Conservation (phyloP, 2,329 filamentous ascomycete species). For the Fonsecaea monophora region DNA sequence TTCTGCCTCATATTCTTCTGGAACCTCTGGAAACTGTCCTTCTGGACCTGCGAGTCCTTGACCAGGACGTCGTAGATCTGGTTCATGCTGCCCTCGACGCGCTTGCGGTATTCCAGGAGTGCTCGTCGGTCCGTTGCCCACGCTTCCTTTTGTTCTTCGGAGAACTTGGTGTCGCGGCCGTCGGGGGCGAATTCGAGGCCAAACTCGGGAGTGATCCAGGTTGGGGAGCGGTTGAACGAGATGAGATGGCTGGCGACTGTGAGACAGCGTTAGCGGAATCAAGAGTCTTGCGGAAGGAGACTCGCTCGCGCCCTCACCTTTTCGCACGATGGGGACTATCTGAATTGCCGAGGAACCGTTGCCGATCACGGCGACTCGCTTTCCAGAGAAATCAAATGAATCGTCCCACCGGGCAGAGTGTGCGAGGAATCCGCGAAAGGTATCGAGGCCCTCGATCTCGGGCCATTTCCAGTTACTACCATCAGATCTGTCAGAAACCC, state of each 20-base stretch:
- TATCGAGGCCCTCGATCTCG: no score
- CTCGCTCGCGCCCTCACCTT: no score
- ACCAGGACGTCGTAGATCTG: constrained; percentile 47
- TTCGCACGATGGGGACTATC: no score
- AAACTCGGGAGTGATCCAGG: constrained; percentile 39
- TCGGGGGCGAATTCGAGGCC: constrained; percentile 24
- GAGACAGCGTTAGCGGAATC: no score
- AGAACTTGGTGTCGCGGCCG: constrained; percentile 32
- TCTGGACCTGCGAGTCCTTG: constrained; percentile 54
- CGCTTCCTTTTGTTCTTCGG: constrained; percentile 31
- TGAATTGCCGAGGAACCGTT: no score
- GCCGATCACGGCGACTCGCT: no score
- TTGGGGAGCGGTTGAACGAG: constrained; percentile 38
- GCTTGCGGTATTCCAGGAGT: constrained; percentile 1
- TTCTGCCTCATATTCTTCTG: constrained; percentile 54
- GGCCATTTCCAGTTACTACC: no score
- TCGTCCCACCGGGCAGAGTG: no score
- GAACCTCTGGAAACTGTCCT: constrained; percentile 60
- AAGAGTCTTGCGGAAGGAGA: no score
- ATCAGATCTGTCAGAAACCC: no score
- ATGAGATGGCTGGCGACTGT: constrained; percentile 35
- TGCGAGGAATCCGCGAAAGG: no score
- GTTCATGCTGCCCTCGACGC: constrained; percentile 11
- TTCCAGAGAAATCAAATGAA: no score
- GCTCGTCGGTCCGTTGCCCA: not conserved